Evolutionary conservation across 768 basidiomycete species (phyloP), one percentile per base, ranked within the genome.

Genomic region (Rhizopogon vulgaris): DNA sequence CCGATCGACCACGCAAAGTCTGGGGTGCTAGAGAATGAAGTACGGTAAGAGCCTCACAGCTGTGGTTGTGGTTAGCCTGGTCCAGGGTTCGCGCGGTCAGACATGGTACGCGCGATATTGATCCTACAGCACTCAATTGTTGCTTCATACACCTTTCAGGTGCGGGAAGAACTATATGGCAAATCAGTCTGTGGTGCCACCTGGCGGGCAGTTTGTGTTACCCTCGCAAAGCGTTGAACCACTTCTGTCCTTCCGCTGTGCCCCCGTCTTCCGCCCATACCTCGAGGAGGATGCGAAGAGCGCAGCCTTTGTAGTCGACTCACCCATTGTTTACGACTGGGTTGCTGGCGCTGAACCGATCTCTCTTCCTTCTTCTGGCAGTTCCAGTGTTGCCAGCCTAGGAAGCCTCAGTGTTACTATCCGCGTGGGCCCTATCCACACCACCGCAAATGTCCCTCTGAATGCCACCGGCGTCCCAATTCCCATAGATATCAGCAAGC

Each of bases 121-220:
- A 8, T 42, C 15, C 11, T 34, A 10, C 10, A 4, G 6, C 9
- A 4, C 14, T 28, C 32, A 17, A 11, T 22, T 48, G 10, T 22
- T 46, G 7, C n/a, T 25, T 22, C 11, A 18, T 9, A 11, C 15
- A 28, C 18, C 25, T 49, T 24, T 15, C 24, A 79, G 79, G 77
- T 79, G 78, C 41, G 76, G 76, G 36, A 79, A 79, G 61, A 71
- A 78, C 54, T 80, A 65, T 59, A 73, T 73, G 67, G 37, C 65
- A 6, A 66, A 67, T 22, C 63, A 74, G 49, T 66, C 73, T 2
- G 63, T 74, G 6, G 69, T 74, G 17, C 70, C 71, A 1, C 77
- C 78, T 0, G 77, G 74, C 1, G 77, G 78, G 2, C 67, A 72
- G 49, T 80, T 79, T 52, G 65, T 67, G 6, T 49, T 69, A 1